Conservation (phyloP, 1,284 basidiomycete genomes). For the Trichosporon ovoides region DNA sequence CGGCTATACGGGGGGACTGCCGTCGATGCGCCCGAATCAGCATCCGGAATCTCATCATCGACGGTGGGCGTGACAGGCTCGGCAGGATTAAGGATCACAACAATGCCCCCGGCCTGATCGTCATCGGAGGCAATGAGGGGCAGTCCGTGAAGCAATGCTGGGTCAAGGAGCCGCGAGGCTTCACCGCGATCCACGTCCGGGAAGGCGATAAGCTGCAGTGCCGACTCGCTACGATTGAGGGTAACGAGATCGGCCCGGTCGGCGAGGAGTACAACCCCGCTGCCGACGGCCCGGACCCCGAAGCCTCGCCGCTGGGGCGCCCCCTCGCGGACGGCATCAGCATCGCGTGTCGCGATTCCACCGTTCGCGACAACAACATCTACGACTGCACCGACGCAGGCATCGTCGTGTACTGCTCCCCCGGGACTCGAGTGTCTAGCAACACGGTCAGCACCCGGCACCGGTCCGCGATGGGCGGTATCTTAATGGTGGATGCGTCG, state of each 20-base stretch:
- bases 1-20: slow-evolving; percentile 49
- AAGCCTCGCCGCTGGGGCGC: slow-evolving; percentile 43
- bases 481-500: slow-evolving; percentile 49
- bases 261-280: slow-evolving; percentile 48
- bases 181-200: slow-evolving; percentile 47
- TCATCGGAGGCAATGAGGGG: slow-evolving; percentile 48
- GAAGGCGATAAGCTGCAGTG: slow-evolving; percentile 48
- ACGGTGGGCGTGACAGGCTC: slow-evolving; percentile 40
- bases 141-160: slow-evolving; percentile 38
- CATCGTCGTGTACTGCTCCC: slow-evolving; percentile 51
- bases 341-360: slow-evolving; percentile 45
- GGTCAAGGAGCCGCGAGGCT: slow-evolving; percentile 45
- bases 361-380: slow-evolving; percentile 44
- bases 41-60: slow-evolving; percentile 43
- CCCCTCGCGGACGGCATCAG: slow-evolving; percentile 48
- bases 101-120: slow-evolving; percentile 36
- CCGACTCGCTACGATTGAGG: slow-evolving; percentile 40
- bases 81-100: slow-evolving; percentile 33
- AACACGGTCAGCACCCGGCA: slow-evolving; percentile 45
- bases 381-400: slow-evolving; percentile 47
- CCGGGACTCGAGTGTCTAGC: slow-evolving; percentile 44
- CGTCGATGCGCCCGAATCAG: slow-evolving; percentile 47
- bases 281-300: slow-evolving; percentile 48
- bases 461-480: slow-evolving; percentile 48
- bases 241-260: slow-evolving; percentile 47